A percentile compares a stretch with the other conserved stretches of the same genome.
These are phyloP conservation scores for Postia placenta DNA, from an alignment of 768 basidiomycete species.

Conservation along the genomic window DNA sequence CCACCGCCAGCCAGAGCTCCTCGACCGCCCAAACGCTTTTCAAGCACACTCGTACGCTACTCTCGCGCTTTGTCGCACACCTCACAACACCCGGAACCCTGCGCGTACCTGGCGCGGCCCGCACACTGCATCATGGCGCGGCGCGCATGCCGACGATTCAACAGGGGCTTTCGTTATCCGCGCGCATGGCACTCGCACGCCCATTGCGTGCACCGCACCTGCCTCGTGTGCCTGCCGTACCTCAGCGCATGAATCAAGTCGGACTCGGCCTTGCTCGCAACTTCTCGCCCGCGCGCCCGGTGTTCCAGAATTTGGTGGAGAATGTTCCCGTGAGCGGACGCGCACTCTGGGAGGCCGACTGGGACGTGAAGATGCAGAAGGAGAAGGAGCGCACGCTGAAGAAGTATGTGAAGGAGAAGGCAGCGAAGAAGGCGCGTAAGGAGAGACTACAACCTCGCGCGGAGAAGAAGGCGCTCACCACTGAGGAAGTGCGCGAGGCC, in stretches of 20 bases:
- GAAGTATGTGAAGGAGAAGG: slow-evolving; percentile 16
- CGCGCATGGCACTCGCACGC: slow-evolving; percentile 43
- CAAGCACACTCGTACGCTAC: slow-evolving; percentile 45
- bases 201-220: slow-evolving; percentile 44
- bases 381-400: slow-evolving; percentile 25
- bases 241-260: slow-evolving; percentile 52
- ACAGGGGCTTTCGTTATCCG: slow-evolving; percentile 50
- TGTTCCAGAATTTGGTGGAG: slow-evolving; percentile 75
- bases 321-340: slow-evolving; percentile 67
- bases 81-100: slow-evolving; percentile 49
- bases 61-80: slow-evolving; percentile 50
- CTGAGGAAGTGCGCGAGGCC: slow-evolving; percentile 16
- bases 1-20: slow-evolving; percentile 22
- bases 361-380: slow-evolving; percentile 51
- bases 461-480: slow-evolving; percentile 12
- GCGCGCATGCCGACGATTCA: slow-evolving; percentile 35
- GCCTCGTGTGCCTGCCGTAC: slow-evolving; percentile 48
- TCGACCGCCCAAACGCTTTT: slow-evolving; percentile 41
- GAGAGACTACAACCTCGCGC: slow-evolving; percentile 22
- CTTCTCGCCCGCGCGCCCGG: slow-evolving; percentile 65
- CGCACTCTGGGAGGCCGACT: slow-evolving; percentile 69
- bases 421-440: slow-evolving; percentile 18
- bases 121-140: slow-evolving; percentile 22
- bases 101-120: slow-evolving; percentile 23
- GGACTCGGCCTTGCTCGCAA: slow-evolving; percentile 73